Base-by-base conservation (phyloP, 257 asterid genomes). In the Phtheirospermum japonicum region DNA sequence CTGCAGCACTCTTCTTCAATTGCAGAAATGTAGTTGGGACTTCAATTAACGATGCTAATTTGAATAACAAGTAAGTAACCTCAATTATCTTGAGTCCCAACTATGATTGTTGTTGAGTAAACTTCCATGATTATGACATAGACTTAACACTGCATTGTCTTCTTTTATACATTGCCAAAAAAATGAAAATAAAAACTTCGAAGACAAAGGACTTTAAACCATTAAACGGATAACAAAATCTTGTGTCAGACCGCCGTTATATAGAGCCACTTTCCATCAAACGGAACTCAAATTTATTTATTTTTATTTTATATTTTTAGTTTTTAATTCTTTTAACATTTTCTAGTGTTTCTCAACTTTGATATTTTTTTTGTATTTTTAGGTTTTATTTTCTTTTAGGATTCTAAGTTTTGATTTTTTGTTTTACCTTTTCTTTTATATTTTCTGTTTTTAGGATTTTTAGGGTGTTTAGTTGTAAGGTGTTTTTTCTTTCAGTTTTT, bases 11-110 rank as follows among this genome's bases (percentile, higher is more conserved):
- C 36, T 68, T 75, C 39, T 9, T 48, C 10, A 9, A 10, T 30
- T 73, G 72, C 83, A 85, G 89, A 74, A 85, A 85, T 63, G 63
- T 73, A 12, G 74, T 82, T 5, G 89, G 89, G 53, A 85, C 86
- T 72, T 74, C 79, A 40, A 82, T 85, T 37, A 69, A 53, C 48
- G 72, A 75, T 50, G 73, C 45, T 60, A 76, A 37, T 43, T 70
- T 73, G 63, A 71, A 43, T n/a, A 75, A 76, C 61, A 66, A 76
- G 92, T 84, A 71, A 73, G 81, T 60, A 52, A 11, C 26, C 52
- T 33, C 34, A 48, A 18, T 14, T 7, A 52, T 5, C 46, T 49
- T 20, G 36, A 51, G 6, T 51, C 53, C 53, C 20, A 14, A 4
- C 11, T 46, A 9, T 17, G 19, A 7, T 46, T 46, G 53, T n/a